Percentiles rank a stretch among this genome's conserved stretches.
phyloP scores from a whole-genome alignment of 2,329 filamentous ascomycete species.

The Coniochaeta sp. region DNA sequence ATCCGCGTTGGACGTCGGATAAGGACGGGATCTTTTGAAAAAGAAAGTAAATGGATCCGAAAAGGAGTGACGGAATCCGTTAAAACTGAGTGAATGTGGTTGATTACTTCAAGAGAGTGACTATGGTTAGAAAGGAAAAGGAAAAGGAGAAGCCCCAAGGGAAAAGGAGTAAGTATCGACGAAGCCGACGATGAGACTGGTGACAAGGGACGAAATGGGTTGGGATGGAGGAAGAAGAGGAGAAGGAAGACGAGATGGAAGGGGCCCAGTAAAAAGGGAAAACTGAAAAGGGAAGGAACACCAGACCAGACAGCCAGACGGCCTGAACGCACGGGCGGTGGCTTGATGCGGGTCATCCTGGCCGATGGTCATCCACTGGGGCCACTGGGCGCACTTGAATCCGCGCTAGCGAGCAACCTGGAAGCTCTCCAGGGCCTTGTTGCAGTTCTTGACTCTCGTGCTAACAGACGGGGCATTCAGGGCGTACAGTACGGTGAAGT shows the following conservation, averaged over 20 bases:
- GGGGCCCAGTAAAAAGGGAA: slow-evolving; percentile 1
- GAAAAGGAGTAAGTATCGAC: slow-evolving; percentile 15
- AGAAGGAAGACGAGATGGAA: slow-evolving; percentile 5
- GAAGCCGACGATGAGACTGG: slow-evolving; percentile 15
- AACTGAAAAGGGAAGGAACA: slow-evolving; percentile 3
- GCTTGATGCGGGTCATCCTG: not conserved
- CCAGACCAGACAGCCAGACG: too few species aligned
- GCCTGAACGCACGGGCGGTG: not conserved
- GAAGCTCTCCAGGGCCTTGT: not conserved
- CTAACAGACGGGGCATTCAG: not conserved
- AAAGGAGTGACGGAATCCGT: slow-evolving; percentile 45
- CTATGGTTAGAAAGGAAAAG: slow-evolving; percentile 40
- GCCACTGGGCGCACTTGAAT: not conserved
- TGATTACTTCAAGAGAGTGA: slow-evolving; percentile 40
- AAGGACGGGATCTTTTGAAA: slow-evolving; percentile 14
- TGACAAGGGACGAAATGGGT: slow-evolving; percentile 14
- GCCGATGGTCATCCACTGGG: not conserved
- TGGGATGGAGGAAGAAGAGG: slow-evolving; percentile 19
- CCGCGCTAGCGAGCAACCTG: not conserved
- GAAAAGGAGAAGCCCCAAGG: slow-evolving; percentile 16
- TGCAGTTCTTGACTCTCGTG: not conserved
- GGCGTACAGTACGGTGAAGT: not conserved
- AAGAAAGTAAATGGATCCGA: slow-evolving; percentile 39
- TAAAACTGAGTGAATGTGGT: slow-evolving; percentile 24
- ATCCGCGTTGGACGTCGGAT: slow-evolving; percentile 11